Conservation (phyloP, 2,329 filamentous ascomycete species). For the Albophoma yamanashiensis region DNA sequence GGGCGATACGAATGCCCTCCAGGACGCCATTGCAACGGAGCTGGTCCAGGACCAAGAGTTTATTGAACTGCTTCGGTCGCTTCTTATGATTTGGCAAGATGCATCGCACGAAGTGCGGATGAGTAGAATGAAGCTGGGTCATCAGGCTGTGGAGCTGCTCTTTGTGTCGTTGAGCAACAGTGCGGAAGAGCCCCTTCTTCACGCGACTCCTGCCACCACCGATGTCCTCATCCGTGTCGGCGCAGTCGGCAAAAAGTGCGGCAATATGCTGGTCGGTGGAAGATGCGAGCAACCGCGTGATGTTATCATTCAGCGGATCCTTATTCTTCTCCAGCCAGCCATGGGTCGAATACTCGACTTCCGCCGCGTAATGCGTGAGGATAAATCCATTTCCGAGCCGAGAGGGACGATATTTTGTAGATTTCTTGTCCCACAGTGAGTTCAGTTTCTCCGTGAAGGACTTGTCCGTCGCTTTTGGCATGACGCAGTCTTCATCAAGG, state of each 20-base stretch:
- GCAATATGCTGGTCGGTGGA: conserved; percentile 80
- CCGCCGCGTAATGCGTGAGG: conserved; percentile 92
- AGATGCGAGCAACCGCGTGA: conserved; percentile 75
- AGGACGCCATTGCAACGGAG: conserved; percentile 97
- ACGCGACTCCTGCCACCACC: conserved; percentile 66
- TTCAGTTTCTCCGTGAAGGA: conserved; percentile 98
- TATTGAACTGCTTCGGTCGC: conserved; percentile 82
- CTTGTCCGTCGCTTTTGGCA: conserved; percentile 97
- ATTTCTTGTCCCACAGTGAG: conserved; percentile 92
- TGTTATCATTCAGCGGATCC: conserved; percentile 92
- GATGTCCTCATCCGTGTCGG: conserved; percentile 64
- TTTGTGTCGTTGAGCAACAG: conserved; percentile 93
- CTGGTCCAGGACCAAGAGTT: conserved; percentile 89
- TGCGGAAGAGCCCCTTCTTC: conserved; percentile 95
- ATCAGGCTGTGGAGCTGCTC: conserved; percentile 96
- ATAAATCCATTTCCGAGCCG: conserved; percentile 87
- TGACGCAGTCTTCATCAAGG: conserved; percentile 93
- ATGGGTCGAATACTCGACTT: conserved; percentile 92
- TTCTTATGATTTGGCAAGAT: conserved; percentile 99
- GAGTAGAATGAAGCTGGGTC: conserved; percentile 86
- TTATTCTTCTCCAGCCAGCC: conserved; percentile 99
- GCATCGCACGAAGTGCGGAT: conserved; percentile 96
- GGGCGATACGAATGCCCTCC: conserved; percentile 95
- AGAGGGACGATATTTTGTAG: conserved; percentile 81
- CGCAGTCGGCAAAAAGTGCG: conserved; percentile 78